A percentile compares a stretch with the other conserved stretches of the same genome.
phyloP scores from a whole-genome alignment of 495 filamentous ascomycete species.

The Hypoxylon trugodes region DNA sequence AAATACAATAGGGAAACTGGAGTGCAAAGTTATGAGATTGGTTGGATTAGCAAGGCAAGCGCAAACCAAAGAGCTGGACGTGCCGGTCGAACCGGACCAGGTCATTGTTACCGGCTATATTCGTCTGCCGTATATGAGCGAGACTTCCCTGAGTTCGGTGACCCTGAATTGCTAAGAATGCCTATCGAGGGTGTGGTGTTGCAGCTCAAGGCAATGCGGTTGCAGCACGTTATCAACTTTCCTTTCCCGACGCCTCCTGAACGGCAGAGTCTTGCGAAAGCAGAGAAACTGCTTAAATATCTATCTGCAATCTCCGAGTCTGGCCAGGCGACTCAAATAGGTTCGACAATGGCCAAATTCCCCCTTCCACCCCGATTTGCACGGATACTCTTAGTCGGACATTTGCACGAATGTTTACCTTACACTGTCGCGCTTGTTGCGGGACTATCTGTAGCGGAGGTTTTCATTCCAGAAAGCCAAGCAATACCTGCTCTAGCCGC shows the following conservation, averaged over 20 bases:
- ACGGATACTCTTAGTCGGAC: conserved; percentile 87
- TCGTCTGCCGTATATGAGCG: conserved; percentile 93
- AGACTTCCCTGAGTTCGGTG: conserved; percentile 84
- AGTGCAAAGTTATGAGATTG: conserved; percentile 93
- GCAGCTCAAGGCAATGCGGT: conserved; percentile 93
- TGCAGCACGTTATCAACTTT: conserved; percentile 91
- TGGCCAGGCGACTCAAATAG: conserved; percentile 80
- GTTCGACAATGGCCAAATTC: conserved; percentile 83
- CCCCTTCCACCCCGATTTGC: conserved; percentile 90
- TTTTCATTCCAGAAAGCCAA: conserved; percentile 88
- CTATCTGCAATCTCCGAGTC: conserved; percentile 70
- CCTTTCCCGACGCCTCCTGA: conserved; percentile 97
- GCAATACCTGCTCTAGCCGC: conserved; percentile 61
- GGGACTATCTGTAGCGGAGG: conserved; percentile 83
- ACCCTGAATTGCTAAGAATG: conserved; percentile 89
- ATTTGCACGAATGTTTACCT: conserved; percentile 81
- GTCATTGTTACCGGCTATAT: conserved; percentile 94
- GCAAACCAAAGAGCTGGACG: conserved; percentile 92
- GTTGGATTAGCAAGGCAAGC: conserved; percentile 98
- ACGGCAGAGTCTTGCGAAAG: conserved; percentile 77
- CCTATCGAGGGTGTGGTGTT: conserved; percentile 93
- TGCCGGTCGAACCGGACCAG: conserved; percentile 93
- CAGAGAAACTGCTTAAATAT: conserved; percentile 84
- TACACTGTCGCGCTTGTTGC: conserved; percentile 91
- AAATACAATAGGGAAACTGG: conserved; percentile 84